Evolutionary conservation across 176 grass and related monocot species (phyloP).

Genomic region (Avena eriantha): DNA sequence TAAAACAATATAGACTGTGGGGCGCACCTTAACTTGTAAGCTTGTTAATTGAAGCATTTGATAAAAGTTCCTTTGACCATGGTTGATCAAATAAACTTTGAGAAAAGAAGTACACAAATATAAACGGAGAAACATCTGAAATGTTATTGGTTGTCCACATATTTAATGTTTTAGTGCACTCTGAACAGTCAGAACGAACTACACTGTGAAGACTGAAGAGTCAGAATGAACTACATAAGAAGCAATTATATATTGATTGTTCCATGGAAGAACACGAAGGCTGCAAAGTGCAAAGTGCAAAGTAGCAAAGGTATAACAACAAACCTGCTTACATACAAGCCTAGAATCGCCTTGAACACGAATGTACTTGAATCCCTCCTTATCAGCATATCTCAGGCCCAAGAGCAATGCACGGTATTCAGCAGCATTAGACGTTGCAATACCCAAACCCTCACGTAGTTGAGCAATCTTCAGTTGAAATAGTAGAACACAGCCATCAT

Average conservation of each 20-base stretch:
- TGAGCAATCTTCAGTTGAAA: conserved; percentile 66
- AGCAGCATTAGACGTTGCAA: conserved; percentile 71
- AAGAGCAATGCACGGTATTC: conserved; percentile 93
- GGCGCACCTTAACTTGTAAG: background rate
- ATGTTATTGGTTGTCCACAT: background rate
- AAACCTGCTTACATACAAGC: conserved; percentile 79
- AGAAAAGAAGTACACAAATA: background rate
- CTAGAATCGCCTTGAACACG: conserved; percentile 77
- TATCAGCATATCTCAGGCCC: conserved; percentile 75
- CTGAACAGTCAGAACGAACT: background rate
- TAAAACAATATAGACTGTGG: conserved; percentile 9
- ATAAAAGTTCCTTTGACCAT: background rate
- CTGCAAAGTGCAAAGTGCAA: background rate
- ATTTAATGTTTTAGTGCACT: conserved; percentile 6
- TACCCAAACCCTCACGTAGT: conserved; percentile 85
- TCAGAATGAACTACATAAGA: background rate
- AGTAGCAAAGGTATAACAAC: conserved; percentile 14
- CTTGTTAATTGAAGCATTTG: background rate
- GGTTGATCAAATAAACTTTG: background rate
- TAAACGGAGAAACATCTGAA: background rate
- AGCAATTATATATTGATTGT: background rate
- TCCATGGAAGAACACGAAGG: conserved; percentile 28
- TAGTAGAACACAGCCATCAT: conserved; percentile 24
- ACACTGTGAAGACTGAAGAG: background rate
- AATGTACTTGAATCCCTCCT: conserved; percentile 81